phyloP scores from a whole-genome alignment of 2,329 filamentous ascomycete genomes.

The Saccharata proteae region DNA sequence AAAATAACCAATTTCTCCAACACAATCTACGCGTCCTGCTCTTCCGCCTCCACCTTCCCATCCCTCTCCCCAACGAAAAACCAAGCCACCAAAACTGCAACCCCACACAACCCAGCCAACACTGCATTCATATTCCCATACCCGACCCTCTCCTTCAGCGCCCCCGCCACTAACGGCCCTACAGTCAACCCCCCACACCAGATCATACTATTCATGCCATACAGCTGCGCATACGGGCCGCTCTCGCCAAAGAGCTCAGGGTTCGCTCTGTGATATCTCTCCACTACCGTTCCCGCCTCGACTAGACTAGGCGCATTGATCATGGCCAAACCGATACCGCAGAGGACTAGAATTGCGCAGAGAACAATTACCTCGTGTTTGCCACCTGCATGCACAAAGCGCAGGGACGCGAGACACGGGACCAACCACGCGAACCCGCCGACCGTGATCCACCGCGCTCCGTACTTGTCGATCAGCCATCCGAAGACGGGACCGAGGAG shows the following conservation, averaged over 20 bases:
- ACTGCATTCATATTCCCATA: constrained; percentile 48
- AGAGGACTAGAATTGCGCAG: constrained; percentile 32
- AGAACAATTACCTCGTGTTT: constrained; percentile 33
- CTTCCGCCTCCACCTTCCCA: too few species aligned
- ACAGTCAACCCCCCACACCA: constrained; percentile 48
- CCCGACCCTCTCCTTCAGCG: constrained; percentile 38
- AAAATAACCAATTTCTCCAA: too few species aligned
- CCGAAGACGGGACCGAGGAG: constrained; percentile 35
- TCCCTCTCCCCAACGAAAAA: constrained; percentile 5
- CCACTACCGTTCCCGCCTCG: constrained; percentile 43
- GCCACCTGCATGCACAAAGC: not conserved
- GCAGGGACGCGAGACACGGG: constrained; percentile 16
- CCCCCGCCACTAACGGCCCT: constrained; percentile 46
- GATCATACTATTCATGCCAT: constrained; percentile 51
- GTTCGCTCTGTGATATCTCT: constrained; percentile 44
- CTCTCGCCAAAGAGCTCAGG: constrained; percentile 41
- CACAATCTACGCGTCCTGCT: too few species aligned
- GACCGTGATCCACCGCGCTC: constrained; percentile 31
- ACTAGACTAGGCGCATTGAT: constrained; percentile 45
- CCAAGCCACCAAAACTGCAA: constrained; percentile 21
- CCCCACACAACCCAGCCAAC: constrained; percentile 33
- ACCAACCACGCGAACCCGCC: constrained; percentile 32
- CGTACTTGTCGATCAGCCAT: constrained; percentile 35
- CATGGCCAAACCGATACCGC: constrained; percentile 40
- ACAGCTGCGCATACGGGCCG: constrained; percentile 53